These are phyloP conservation scores for Daldinia decipiens DNA, from an alignment of 495 filamentous ascomycete species.

Conservation along the genomic window DNA sequence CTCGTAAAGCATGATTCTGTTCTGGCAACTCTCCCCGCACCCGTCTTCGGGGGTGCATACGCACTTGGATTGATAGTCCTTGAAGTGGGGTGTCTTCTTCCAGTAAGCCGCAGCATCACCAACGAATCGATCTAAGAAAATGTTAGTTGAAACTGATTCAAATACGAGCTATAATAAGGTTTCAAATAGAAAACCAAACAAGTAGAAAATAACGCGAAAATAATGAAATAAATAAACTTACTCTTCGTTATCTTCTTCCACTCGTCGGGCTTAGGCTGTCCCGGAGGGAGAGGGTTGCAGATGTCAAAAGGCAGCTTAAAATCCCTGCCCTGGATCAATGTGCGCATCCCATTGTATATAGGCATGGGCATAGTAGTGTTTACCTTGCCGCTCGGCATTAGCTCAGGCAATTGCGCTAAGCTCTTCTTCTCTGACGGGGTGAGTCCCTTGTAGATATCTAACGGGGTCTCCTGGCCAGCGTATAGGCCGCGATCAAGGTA, in stretches of 20 bases:
- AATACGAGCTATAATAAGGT: neutral
- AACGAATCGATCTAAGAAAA: slow-evolving; percentile 80
- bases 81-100: slow-evolving; percentile 79
- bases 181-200: neutral
- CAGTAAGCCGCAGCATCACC: slow-evolving; percentile 87
- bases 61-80: slow-evolving; percentile 78
- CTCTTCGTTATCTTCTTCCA: slow-evolving; percentile 92
- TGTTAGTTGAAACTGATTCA: slow-evolving; percentile 16
- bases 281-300: slow-evolving; percentile 83
- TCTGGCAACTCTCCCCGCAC: slow-evolving; percentile 90
- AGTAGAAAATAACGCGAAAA: neutral
- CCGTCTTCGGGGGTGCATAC: slow-evolving; percentile 80
- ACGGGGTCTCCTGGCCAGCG: slow-evolving; percentile 75
- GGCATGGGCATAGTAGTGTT: slow-evolving; percentile 59
- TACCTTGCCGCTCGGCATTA: slow-evolving; percentile 50
- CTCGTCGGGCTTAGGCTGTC: slow-evolving; percentile 88
- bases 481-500: slow-evolving; percentile 90
- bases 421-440: slow-evolving; percentile 69
- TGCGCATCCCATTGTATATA: slow-evolving; percentile 58
- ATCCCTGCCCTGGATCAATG: slow-evolving; percentile 74
- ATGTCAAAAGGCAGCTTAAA: slow-evolving; percentile 91
- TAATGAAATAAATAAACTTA: slow-evolving; percentile 52
- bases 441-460: slow-evolving; percentile 67
- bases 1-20: slow-evolving; percentile 96
- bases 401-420: slow-evolving; percentile 63